Evolutionary conservation across 108 stramenopile species (phyloP), one percentile per base, ranked within the genome.

Genomic region (Nitzschia putrida): DNA sequence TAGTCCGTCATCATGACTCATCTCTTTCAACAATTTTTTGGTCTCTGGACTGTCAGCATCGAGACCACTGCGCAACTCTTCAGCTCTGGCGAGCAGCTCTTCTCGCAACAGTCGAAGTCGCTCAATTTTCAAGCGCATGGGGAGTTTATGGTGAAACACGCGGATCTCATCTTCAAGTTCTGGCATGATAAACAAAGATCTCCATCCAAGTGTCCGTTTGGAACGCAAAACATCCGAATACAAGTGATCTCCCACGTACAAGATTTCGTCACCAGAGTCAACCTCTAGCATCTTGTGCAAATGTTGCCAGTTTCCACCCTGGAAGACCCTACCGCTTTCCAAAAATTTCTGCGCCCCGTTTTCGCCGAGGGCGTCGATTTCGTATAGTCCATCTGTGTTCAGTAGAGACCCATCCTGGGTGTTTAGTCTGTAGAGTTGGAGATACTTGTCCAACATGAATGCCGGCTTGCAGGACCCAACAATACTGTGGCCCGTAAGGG

Each of bases 231-330:
- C 94, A 64, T 97, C 96, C 22, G 92, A 77, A 73, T 95, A 98
- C 66, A 98, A 90, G 80, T 98, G 97, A 71, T 98, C 97, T 38
- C 97, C 97, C 40, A 98, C 97, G 60, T 98, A 98, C 41, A 98
- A 75, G 44, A 98, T 88, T 76, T 95, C 91, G 47, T 97, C 96
- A 45, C 97, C 97, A 9, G 91, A 91, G 70, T 81, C 73, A 53
- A 89, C 80, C 20, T 80, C 89, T 55, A 98, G 81, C 92, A 97
- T 92, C 25, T 71, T 64, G 61, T 92, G 88, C 56, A 98, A 82
- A 80, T 96, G 92, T 45, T 86, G 80, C 94, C 94, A 98, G 67
- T 96, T 96, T 18, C 97, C 97, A 41, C 94, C 94, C 77, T 98
- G 97, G 72, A 97, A 98, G 18, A 85, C 71, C 76, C 95, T 96